A percentile compares a stretch with the other conserved stretches of the same genome.
phyloP scores from a whole-genome alignment of 2,329 filamentous ascomycete genomes.

The Cordyceps militaris region DNA sequence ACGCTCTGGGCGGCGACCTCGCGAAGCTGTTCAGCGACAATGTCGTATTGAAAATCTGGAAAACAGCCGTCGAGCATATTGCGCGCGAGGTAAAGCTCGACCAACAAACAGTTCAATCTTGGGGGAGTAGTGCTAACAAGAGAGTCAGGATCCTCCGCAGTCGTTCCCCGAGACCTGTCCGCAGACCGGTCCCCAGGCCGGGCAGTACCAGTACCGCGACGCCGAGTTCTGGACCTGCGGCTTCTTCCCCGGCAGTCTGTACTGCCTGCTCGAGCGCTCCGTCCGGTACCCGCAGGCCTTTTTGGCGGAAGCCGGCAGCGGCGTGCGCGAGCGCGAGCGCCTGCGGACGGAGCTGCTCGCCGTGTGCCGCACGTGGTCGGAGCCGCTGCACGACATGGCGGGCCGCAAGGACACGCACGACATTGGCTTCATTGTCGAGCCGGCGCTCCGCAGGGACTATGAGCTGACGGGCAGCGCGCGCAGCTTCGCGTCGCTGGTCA shows the following conservation, averaged over 20 bases:
- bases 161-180: constrained; percentile 28
- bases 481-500: constrained; percentile 34
- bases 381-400: constrained; percentile 30
- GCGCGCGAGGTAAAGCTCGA: background rate
- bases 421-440: constrained; percentile 46
- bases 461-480: constrained; percentile 34
- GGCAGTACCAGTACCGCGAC: constrained; percentile 24
- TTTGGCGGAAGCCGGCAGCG: background rate
- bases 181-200: constrained; percentile 20
- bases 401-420: constrained; percentile 45
- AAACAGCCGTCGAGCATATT: constrained; percentile 12
- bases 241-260: constrained; percentile 33
- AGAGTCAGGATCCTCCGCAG: background rate
- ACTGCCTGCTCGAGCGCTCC: constrained; percentile 28
- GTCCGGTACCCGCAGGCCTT: constrained; percentile 24
- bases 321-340: background rate
- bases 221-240: constrained; percentile 36
- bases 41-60: constrained; percentile 13
- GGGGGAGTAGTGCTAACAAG: no score
- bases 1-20: background rate
- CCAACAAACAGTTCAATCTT: background rate
- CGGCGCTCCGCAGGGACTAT: constrained; percentile 39
- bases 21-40: background rate
- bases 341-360: constrained; percentile 15
- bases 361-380: constrained; percentile 25